These are phyloP conservation scores for Sphagnum magellanicum DNA, from an alignment of 228 moss, liverwort and hornwort genomes.

Conservation along the genomic window DNA sequence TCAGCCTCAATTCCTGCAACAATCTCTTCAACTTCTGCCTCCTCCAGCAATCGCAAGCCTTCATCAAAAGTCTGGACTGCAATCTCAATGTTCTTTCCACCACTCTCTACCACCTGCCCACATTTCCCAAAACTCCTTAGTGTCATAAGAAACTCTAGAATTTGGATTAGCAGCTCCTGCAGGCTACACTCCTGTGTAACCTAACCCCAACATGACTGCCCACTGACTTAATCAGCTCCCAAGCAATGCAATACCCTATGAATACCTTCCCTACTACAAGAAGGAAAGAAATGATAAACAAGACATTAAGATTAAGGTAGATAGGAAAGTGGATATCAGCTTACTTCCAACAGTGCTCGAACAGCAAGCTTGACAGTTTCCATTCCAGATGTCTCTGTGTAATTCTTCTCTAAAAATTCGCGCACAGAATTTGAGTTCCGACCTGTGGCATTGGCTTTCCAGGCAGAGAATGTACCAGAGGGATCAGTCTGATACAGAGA, in stretches of 20 bases:
- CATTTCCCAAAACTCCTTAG: neutral
- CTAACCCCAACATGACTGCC: too few species aligned
- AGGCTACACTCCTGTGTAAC: too few species aligned
- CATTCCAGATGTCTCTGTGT: conserved; percentile 81
- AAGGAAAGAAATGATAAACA: too few species aligned
- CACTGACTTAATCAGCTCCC: too few species aligned
- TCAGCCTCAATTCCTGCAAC: conserved; percentile 94
- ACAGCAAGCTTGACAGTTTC: conserved; percentile 96
- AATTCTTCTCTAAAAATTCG: conserved; percentile 94
- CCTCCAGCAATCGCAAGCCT: conserved; percentile 85
- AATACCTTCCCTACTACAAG: too few species aligned
- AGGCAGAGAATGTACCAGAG: conserved; percentile 91
- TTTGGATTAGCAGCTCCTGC: too few species aligned
- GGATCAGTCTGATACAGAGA: conserved; percentile 96
- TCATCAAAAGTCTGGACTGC: conserved; percentile 84
- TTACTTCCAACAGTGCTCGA: conserved; percentile 91
- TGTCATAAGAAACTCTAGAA: too few species aligned
- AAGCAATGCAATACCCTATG: too few species aligned
- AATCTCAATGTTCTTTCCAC: conserved; percentile 97
- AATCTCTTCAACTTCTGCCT: conserved; percentile 89
- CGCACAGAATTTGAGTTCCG: conserved; percentile 89
- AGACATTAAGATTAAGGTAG: too few species aligned
- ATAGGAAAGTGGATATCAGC: neutral
- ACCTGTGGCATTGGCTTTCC: conserved; percentile 98
- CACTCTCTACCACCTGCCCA: conserved; percentile 93